These are phyloP conservation scores for Melampsora larici-populina DNA, from an alignment of 1,284 basidiomycete species.

Conservation along the genomic window DNA sequence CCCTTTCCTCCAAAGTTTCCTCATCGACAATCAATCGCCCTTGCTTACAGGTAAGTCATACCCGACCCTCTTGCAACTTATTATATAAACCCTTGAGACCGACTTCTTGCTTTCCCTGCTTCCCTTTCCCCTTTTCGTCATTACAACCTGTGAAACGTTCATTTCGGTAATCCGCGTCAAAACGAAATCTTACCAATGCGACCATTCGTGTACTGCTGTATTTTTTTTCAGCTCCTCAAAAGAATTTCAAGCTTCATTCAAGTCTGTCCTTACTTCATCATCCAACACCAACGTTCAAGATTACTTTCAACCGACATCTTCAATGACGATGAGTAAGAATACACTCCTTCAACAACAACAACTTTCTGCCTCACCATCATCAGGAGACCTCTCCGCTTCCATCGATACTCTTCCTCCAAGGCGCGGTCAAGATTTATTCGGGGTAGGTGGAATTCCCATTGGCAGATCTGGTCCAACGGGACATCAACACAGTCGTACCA, in stretches of 20 bases:
- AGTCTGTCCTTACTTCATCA: constrained; percentile 3
- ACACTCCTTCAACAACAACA: constrained; percentile 11
- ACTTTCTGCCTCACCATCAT: neutral
- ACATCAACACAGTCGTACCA: constrained; percentile 43
- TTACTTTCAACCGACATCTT: neutral
- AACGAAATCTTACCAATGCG: constrained; percentile 3
- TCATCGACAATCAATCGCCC: neutral
- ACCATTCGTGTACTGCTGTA: neutral
- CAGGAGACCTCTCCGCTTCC: constrained; percentile 38
- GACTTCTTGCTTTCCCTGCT: neutral
- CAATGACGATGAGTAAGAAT: constrained; percentile 28
- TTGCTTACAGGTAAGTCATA: neutral
- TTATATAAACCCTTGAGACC: neutral
- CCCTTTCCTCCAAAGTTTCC: neutral
- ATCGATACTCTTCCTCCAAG: constrained; percentile 40
- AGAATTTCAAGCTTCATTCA: neutral
- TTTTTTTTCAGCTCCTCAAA: neutral
- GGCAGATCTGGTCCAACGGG: constrained; percentile 21
- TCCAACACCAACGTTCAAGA: neutral
- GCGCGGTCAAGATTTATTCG: constrained; percentile 37
- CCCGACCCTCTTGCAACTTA: neutral
- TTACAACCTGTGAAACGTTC: neutral
- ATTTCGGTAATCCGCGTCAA: neutral
- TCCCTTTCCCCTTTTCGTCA: constrained; percentile 4
- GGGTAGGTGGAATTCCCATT: constrained; percentile 27